Conservation (phyloP, 768 basidiomycete genomes). For the Pleurotus tuber-regium region DNA sequence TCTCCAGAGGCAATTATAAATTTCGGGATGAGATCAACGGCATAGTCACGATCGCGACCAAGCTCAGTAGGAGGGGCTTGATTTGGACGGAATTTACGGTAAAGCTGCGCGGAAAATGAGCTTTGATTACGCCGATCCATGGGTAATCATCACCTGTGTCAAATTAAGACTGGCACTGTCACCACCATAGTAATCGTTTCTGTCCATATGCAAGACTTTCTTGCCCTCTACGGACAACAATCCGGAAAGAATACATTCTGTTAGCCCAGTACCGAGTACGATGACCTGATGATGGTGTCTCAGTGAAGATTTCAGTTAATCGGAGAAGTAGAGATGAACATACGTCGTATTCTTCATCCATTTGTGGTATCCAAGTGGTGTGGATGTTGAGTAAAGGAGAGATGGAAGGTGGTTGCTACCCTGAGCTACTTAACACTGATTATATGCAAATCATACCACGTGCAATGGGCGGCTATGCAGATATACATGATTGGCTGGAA, state of each 20-base stretch:
- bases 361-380: constrained; percentile 34
- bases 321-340: constrained; percentile 15
- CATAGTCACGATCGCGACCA: constrained; percentile 96
- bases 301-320: constrained; percentile 17
- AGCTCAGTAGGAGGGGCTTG: constrained; percentile 77
- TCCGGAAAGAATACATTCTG: constrained; percentile 98
- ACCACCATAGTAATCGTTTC: constrained; percentile 98
- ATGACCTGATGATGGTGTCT: constrained; percentile 54
- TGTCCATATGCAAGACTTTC: constrained; percentile 98
- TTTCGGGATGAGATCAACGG: constrained; percentile 96
- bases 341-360: constrained; percentile 99
- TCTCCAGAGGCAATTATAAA: constrained; percentile 99
- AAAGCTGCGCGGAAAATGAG: constrained; percentile 59
- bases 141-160: constrained; percentile 67
- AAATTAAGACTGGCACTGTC: constrained; percentile 96
- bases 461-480: constrained; percentile 8
- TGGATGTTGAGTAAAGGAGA: constrained; percentile 14
- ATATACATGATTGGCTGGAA: constrained; percentile 3
- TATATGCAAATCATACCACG: constrained; percentile 11
- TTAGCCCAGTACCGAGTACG: constrained; percentile 94
- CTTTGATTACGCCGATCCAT: constrained; percentile 13
- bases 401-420: constrained; percentile 15
- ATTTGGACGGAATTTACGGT: constrained; percentile 88
- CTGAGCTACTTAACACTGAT: constrained; percentile 10
- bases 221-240: constrained; percentile 99